Base-by-base conservation (phyloP, 169 alveolate genomes). In the Theileria orientalis region DNA sequence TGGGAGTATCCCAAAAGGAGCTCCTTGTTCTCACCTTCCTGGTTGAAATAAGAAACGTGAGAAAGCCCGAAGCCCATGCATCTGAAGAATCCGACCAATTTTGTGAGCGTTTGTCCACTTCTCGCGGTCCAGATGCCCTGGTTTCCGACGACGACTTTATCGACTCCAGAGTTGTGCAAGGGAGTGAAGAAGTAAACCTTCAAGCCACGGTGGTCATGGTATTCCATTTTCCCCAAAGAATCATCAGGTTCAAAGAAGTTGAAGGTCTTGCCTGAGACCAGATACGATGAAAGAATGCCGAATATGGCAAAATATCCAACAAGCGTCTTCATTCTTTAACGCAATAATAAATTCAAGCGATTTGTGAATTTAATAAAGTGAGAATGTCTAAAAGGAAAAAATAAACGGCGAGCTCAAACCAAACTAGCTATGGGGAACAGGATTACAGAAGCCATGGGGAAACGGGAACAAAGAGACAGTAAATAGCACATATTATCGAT, bases 1-100 rank as follows among this genome's bases (percentile, higher is more conserved):
- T 59, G 69, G n/a, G 69, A 59, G 44, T 59, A 59, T 59, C 69
- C 44, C 25, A 59, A 33, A 40, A 59, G 69, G 37, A 59, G 52
- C 35, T 59, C 49, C 49, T 40, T 59, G 25, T 1, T 59, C 40
- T 59, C 49, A 40, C 49, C 49, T 1, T 35, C 23, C 21, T 9
- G 8, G 49, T 32, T 40, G 69, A 11, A 59, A 33, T 35, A 59
- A 2, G 69, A 35, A 3, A 59, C 69, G 49, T 59, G 69, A 35
- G 69, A 32, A 14, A 59, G 69, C 1, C 69, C 69, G 7, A 59
- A 35, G 7, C 69, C 69, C 69, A 59, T 59, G 9, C 69, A 59
- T 33, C 25, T 59, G 56, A 35, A 59, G 44, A 59, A 59, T 40
- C 44, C 69, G 3, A 59, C 69, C n/a, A 59, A 13, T 14, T 23